phyloP scores from a whole-genome alignment of 139 green algal genomes.

The Chlamydomonas sphaeroides region DNA sequence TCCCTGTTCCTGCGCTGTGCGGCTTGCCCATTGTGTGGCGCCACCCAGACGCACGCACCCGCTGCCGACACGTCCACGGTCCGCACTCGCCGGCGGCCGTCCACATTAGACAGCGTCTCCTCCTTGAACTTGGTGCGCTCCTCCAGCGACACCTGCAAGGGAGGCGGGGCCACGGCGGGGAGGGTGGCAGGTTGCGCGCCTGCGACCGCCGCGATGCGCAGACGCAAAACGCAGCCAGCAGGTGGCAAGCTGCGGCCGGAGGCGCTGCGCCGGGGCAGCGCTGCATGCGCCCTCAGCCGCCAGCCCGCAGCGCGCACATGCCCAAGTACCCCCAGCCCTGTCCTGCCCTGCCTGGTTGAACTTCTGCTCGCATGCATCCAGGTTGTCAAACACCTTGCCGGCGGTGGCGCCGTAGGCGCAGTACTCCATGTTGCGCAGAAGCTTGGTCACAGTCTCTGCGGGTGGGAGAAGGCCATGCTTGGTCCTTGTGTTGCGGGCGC shows the following conservation, averaged over 20 bases:
- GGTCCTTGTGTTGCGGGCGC: too few relatives aligned
- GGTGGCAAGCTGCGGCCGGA: too few relatives aligned
- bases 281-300: too few relatives aligned
- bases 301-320: too few relatives aligned
- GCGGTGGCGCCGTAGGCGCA: constrained; percentile 49
- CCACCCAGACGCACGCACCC: too few relatives aligned
- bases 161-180: not conserved
- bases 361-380: constrained; percentile 61
- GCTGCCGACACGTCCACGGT: not conserved
- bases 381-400: constrained; percentile 50
- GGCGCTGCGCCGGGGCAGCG: too few relatives aligned
- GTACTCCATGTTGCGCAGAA: constrained; percentile 66
- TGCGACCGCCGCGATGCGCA: too few relatives aligned
- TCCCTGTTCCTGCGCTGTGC: too few relatives aligned
- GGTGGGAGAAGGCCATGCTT: not conserved
- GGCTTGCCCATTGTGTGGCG: too few relatives aligned
- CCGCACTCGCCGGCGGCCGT: constrained; percentile 49
- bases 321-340: too few relatives aligned
- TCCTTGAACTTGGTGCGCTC: constrained; percentile 93
- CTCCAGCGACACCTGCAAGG: constrained; percentile 72
- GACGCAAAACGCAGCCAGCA: too few relatives aligned
- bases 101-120: constrained; percentile 94
- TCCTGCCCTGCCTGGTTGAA: constrained; percentile 58
- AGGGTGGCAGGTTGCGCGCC: too few relatives aligned
- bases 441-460: constrained; percentile 51